phyloP scores from a whole-genome alignment of 768 basidiomycete species.

The Epithele typhae region DNA sequence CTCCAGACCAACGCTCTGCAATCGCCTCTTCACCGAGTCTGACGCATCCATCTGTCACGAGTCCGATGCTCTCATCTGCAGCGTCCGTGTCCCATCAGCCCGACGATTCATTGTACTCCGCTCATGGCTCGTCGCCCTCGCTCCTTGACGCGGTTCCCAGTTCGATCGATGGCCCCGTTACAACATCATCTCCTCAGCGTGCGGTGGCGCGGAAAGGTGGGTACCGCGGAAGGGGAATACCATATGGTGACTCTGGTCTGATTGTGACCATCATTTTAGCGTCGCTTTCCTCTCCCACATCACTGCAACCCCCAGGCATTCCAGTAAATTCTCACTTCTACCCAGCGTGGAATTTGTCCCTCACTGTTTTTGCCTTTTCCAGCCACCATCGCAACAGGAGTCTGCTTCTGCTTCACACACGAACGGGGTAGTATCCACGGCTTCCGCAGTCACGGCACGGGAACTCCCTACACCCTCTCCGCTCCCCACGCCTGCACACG shows the following conservation, averaged over 20 bases:
- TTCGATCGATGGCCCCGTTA: conserved; percentile 36
- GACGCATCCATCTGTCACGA: conserved; percentile 80
- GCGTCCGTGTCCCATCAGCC: conserved; percentile 55
- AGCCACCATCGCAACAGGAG: conserved; percentile 37
- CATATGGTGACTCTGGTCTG: conserved; percentile 13
- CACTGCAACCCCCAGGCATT: conserved; percentile 11
- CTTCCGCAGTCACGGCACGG: conserved; percentile 20
- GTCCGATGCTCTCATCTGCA: conserved; percentile 76
- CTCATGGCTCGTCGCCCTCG: conserved; percentile 68
- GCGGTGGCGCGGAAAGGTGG: conserved; percentile 45
- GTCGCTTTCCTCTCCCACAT: conserved; percentile 21
- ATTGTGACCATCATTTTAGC: conserved; percentile 27
- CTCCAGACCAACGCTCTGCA: conserved; percentile 33
- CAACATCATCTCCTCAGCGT: conserved; percentile 60
- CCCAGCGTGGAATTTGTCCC: conserved; percentile 11
- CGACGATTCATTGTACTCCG: conserved; percentile 64
- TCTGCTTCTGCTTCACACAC: conserved; percentile 28
- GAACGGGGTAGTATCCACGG: conserved; percentile 30
- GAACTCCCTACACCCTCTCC: conserved; percentile 30
- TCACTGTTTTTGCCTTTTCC: neutral
- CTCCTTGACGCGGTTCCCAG: conserved; percentile 60
- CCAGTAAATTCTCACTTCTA: conserved; percentile 12
- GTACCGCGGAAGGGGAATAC: conserved; percentile 4
- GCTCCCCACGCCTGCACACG: conserved; percentile 46
- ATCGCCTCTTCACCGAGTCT: conserved; percentile 71